Conservation (phyloP, 2,329 filamentous ascomycete genomes). For the Talaromyces rugulosus region DNA sequence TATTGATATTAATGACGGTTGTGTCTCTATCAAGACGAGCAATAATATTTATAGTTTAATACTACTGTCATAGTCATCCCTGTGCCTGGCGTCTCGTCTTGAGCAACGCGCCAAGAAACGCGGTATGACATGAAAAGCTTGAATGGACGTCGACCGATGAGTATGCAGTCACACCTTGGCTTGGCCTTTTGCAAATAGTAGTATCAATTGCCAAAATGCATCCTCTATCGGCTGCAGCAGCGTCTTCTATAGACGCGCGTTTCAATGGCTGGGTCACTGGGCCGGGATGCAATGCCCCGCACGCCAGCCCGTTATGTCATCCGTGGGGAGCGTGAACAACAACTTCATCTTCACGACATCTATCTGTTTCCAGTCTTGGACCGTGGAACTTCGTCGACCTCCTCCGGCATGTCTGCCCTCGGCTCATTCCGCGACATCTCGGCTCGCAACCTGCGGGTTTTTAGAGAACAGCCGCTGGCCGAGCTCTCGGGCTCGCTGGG, state of each 20-base stretch:
- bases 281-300: background rate
- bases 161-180: background rate
- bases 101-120: background rate
- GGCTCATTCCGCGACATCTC: constrained; percentile 25
- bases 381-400: background rate
- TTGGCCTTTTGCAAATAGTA: no score
- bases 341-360: background rate
- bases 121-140: background rate
- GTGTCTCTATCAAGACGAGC: no score
- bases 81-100: no score
- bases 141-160: background rate
- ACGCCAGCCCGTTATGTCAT: background rate
- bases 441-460: constrained; percentile 52
- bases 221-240: no score
- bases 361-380: background rate
- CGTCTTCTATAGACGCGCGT: no score
- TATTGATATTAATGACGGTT: background rate
- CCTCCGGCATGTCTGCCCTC: background rate
- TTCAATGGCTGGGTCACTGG: no score
- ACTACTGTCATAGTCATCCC: no score
- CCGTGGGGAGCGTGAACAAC: background rate
- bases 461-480: constrained; percentile 55
- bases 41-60: background rate
- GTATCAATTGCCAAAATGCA: no score
- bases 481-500: constrained; percentile 88